Evolutionary conservation across 495 filamentous ascomycete genomes (phyloP).

Genomic region (Penicillium ucsense): DNA sequence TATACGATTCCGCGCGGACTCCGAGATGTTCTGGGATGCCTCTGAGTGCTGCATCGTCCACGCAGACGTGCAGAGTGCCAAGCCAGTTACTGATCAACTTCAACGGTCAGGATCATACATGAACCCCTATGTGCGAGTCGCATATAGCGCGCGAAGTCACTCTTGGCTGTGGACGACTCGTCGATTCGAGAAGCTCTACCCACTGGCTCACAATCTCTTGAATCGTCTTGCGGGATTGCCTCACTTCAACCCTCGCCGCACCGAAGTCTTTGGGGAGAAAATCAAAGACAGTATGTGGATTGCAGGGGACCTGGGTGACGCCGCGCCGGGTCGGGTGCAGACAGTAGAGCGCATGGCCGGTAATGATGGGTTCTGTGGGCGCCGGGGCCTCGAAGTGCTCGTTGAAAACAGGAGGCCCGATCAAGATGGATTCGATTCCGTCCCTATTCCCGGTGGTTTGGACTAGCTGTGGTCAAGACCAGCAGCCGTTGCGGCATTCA

Average conservation of each 20-base stretch:
- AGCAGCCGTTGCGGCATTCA: too few species aligned
- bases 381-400: neutral
- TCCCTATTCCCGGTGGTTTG: neutral
- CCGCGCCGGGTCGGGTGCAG: neutral
- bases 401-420: neutral
- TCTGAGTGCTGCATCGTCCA: constrained; percentile 74
- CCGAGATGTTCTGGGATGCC: constrained; percentile 61
- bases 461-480: neutral
- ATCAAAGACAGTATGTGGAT: neutral
- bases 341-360: neutral
- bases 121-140: constrained; percentile 61
- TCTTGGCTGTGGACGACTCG: constrained; percentile 45
- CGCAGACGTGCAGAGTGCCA: constrained; percentile 47
- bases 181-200: constrained; percentile 51
- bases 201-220: constrained; percentile 43
- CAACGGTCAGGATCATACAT: constrained; percentile 50
- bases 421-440: neutral
- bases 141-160: constrained; percentile 46
- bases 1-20: constrained; percentile 54
- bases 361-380: neutral
- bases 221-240: constrained; percentile 45
- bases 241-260: constrained; percentile 42
- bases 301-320: neutral
- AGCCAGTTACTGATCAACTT: neutral
- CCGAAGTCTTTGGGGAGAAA: neutral